phyloP scores from a whole-genome alignment of 23 red algal species.

The Gracilaria gracilis region DNA sequence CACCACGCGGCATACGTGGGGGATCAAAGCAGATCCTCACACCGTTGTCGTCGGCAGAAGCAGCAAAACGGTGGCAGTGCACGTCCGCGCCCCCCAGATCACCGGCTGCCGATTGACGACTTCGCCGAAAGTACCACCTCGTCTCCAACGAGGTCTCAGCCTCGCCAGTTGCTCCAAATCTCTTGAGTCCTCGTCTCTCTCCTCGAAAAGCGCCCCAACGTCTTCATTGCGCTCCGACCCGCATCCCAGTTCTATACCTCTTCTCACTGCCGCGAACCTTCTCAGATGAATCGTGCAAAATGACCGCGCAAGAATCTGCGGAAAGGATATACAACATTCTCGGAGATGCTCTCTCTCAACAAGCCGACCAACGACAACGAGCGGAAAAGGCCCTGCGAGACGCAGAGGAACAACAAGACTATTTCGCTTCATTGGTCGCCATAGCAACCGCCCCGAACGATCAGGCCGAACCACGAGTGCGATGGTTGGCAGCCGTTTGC shows the following conservation, averaged over 20 bases:
- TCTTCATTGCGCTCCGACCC: too few relatives aligned
- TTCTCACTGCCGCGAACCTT: neutral
- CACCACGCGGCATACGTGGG: neutral
- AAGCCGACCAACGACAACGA: constrained; percentile 33
- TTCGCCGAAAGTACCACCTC: too few relatives aligned
- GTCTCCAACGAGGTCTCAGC: too few relatives aligned
- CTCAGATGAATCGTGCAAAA: constrained; percentile 26
- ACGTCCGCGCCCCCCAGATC: too few relatives aligned
- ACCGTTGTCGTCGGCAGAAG: neutral
- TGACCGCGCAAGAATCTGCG: constrained; percentile 63
- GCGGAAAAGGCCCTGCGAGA: constrained; percentile 61
- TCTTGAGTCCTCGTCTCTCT: too few relatives aligned
- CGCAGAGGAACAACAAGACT: constrained; percentile 60
- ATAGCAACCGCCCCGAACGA: constrained; percentile 57
- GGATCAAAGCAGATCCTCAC: neutral
- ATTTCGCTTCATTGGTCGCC: constrained; percentile 64
- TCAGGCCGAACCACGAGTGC: constrained; percentile 48
- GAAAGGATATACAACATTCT: constrained; percentile 59
- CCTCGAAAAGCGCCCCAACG: too few relatives aligned
- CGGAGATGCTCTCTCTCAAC: constrained; percentile 42
- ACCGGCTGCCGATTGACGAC: too few relatives aligned
- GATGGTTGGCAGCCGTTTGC: constrained; percentile 74
- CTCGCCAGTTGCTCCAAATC: too few relatives aligned
- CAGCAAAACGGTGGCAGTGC: too few relatives aligned
- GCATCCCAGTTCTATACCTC: too few relatives aligned